phyloP scores from a whole-genome alignment of 768 basidiomycete genomes.

The Boletus tylopilopsis region DNA sequence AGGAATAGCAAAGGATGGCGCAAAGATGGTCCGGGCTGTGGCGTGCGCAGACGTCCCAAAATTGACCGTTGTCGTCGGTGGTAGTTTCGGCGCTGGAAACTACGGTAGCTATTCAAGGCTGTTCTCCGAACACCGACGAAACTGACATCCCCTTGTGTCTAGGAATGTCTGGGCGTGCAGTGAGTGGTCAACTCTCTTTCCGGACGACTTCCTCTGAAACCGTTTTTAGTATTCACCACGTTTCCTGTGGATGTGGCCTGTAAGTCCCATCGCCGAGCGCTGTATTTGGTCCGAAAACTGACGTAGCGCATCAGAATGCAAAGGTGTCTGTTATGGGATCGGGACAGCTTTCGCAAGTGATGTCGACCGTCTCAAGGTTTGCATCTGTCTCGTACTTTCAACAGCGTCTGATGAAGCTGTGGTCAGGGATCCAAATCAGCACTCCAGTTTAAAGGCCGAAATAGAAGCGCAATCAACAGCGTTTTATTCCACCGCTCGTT shows the following conservation, averaged over 20 bases:
- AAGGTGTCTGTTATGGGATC: conserved; percentile 96
- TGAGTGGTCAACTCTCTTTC: conserved; percentile 39
- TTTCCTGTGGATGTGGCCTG: conserved; percentile 99
- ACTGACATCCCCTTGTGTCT: conserved; percentile 13
- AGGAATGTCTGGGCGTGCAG: conserved; percentile 93
- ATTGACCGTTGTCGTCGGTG: conserved; percentile 88
- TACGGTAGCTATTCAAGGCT: conserved; percentile 55
- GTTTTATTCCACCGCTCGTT: conserved; percentile 82
- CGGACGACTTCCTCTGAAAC: conserved; percentile 3
- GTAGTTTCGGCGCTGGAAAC: conserved; percentile 93
- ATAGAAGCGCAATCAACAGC: conserved; percentile 90
- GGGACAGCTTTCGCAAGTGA: conserved; percentile 88
- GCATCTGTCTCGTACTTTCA: conserved; percentile 12
- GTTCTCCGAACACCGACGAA: conserved; percentile 1
- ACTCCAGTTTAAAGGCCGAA: conserved; percentile 66
- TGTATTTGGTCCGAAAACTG: conserved; percentile 7
- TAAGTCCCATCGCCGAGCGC: conserved; percentile 39
- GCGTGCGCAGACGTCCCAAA: conserved; percentile 94
- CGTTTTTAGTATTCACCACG: conserved; percentile 76
- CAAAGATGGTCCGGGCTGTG: conserved; percentile 96
- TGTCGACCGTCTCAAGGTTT: conserved; percentile 84
- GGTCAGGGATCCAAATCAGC: conserved; percentile 73
- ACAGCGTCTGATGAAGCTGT: neutral
- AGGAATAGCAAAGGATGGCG: conserved; percentile 91
- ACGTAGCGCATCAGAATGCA: conserved; percentile 56